Conservation (phyloP, 169 alveolate species). For the Cyclospora cayetanensis region DNA sequence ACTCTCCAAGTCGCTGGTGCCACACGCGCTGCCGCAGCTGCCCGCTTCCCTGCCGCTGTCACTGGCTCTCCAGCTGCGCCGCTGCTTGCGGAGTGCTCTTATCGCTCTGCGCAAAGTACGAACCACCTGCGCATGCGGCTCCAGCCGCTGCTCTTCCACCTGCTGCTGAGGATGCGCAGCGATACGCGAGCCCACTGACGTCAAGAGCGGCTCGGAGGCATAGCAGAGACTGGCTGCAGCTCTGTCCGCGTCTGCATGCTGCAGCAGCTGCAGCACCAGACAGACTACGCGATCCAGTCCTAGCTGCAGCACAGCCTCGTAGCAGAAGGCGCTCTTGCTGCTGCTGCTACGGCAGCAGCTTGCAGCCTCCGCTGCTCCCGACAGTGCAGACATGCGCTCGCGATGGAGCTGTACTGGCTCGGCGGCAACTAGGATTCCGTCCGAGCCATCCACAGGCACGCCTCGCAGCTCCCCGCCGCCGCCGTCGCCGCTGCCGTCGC, state of each 20-base stretch:
- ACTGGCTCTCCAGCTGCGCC: constrained; percentile 19
- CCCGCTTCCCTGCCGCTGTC: background rate
- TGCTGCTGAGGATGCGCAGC: constrained; percentile 67
- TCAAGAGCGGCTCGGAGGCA: constrained; percentile 61
- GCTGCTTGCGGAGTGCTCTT: background rate
- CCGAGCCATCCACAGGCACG: background rate
- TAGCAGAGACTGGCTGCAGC: constrained; percentile 55
- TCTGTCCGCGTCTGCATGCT: constrained; percentile 48
- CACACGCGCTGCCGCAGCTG: constrained; percentile 8
- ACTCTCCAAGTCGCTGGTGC: background rate
- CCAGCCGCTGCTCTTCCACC: constrained; percentile 15
- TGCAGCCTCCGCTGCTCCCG: background rate
- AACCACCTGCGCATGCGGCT: constrained; percentile 25
- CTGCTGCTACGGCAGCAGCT: background rate
- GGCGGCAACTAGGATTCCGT: constrained; percentile 28
- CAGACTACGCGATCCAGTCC: constrained; percentile 25
- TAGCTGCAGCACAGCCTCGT: constrained; percentile 48
- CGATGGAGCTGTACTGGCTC: constrained; percentile 39
- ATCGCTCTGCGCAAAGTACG: background rate
- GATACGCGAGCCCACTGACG: constrained; percentile 36
- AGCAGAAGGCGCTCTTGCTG: constrained; percentile 12
- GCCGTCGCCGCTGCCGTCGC: background rate
- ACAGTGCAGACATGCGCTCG: constrained; percentile 12
- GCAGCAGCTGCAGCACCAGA: constrained; percentile 19
- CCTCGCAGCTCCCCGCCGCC: constrained; percentile 9